Conservation (phyloP, 164 flowering plant genomes). For the Saururus chinensis region DNA sequence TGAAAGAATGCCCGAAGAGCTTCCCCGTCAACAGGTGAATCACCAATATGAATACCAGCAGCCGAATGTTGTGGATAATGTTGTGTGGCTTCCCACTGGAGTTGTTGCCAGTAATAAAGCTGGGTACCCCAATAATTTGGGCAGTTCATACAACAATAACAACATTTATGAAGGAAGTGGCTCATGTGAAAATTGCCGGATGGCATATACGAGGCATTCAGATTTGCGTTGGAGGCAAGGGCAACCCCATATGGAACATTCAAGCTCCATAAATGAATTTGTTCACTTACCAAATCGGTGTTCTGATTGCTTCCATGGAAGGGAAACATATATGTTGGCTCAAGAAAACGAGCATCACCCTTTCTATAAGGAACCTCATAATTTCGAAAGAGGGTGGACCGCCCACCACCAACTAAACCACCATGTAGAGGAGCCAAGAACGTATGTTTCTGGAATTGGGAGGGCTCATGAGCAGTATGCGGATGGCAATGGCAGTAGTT, state of each 20-base stretch:
- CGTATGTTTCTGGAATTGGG: slow-evolving; percentile 39
- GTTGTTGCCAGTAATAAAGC: slow-evolving; percentile 30
- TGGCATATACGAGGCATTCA: slow-evolving; percentile 42
- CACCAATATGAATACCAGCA: slow-evolving; percentile 44
- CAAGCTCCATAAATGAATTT: slow-evolving; percentile 38
- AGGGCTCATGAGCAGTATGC: slow-evolving; percentile 44
- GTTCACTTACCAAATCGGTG: slow-evolving; percentile 31
- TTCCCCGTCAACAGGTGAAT: slow-evolving; percentile 30
- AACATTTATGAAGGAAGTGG: slow-evolving; percentile 40
- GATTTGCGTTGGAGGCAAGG: slow-evolving; percentile 29
- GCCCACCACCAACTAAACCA: slow-evolving; percentile 42
- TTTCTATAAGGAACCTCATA: slow-evolving; percentile 32
- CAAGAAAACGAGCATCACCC: slow-evolving; percentile 38
- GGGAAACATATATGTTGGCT: slow-evolving; percentile 38
- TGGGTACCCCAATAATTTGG: slow-evolving; percentile 64
- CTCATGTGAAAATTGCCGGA: slow-evolving; percentile 50
- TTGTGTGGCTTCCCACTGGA: slow-evolving; percentile 53
- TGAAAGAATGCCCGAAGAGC: slow-evolving; percentile 57
- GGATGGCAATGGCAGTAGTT: slow-evolving; percentile 37
- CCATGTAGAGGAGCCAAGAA: slow-evolving; percentile 50
- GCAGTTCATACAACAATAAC: slow-evolving; percentile 24
- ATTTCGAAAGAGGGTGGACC: slow-evolving; percentile 65
- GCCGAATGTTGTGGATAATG: slow-evolving; percentile 42
- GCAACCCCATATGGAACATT: slow-evolving; percentile 47
- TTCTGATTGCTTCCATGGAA: slow-evolving; percentile 33